A percentile compares a stretch with the other conserved stretches of the same genome.
Conservation (phyloP, 1,284 basidiomycete genomes). For the Fomitopsis pinicola region DNA sequence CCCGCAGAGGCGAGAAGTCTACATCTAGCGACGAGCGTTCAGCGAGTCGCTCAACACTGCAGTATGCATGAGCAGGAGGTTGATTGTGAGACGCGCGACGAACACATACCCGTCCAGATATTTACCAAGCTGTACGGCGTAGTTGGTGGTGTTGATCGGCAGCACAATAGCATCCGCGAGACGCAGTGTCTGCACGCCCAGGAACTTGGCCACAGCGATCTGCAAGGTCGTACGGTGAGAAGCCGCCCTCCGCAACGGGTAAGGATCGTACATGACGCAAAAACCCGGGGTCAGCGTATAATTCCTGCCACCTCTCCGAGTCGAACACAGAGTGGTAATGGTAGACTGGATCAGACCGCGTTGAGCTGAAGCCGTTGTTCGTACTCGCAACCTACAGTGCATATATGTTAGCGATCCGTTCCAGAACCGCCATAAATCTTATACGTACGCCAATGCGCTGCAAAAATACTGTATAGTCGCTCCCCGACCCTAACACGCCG, state of each 20-base stretch:
- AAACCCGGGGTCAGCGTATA: conserved; percentile 73
- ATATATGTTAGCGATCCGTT: conserved; percentile 4
- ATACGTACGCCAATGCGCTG: conserved; percentile 45
- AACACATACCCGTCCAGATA: conserved; percentile 44
- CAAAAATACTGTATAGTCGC: conserved; percentile 77
- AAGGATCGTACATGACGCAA: conserved; percentile 49
- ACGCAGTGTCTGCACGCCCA: conserved; percentile 60
- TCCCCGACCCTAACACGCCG: conserved; percentile 48
- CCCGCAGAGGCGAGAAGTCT: conserved; percentile 31
- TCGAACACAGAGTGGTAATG: conserved; percentile 81
- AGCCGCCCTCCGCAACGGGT: not conserved
- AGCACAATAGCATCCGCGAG: conserved; percentile 55
- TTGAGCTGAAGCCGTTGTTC: conserved; percentile 44
- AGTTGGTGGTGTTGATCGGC: conserved; percentile 77
- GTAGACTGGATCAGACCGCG: conserved; percentile 59
- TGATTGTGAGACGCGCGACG: not conserved
- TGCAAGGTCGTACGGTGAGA: conserved; percentile 17
- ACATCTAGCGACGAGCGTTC: conserved; percentile 18
- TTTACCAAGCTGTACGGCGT: conserved; percentile 45
- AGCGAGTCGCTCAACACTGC: conserved; percentile 31
- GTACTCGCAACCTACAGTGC: conserved; percentile 40
- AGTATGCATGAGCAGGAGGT: not conserved
- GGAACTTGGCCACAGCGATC: conserved; percentile 64
- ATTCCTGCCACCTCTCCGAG: conserved; percentile 65
- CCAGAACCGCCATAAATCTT: not conserved